Evolutionary conservation across 208 protist genomes (phyloP), one percentile per base, ranked within the genome.

Genomic region (Acanthamoeba culbertsoni): DNA sequence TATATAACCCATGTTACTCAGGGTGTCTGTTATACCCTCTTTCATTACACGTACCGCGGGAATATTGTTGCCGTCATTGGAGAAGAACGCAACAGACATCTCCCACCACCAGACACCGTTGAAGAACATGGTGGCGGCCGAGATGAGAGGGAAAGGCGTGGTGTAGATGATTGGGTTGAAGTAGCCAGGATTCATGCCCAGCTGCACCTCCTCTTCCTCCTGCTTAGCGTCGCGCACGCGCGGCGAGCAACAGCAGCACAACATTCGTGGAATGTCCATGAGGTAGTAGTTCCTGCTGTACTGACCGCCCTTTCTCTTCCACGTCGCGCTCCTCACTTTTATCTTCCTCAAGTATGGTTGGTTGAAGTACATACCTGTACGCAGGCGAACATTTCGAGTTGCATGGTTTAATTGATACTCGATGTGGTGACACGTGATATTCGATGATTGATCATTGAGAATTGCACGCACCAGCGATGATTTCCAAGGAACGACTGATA

Each of bases 21-120:
- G n/a, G n/a, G n/a, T n/a, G n/a, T n/a, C n/a, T n/a, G n/a, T n/a
- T n/a, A n/a, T n/a, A n/a, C n/a, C n/a, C n/a, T n/a, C n/a, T n/a
- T n/a, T n/a, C n/a, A 5, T 14, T 53, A 53, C 16, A 26, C 6
- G 63, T 75, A 42, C 63, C 63, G 35, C 63, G 28, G 63, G 63
- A 35, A 75, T 75, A n/a, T 26, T 8, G 20, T 45, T 28, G 55
- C 37, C 79, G 10, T 62, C 79, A 28, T 88, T 35, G 33, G 53
- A 59, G 40, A 88, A 88, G 79, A 88, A 88, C 4, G 79, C 45
- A 57, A 88, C 40, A 28, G 79, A 40, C 79, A 88, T 88, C 40
- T 88, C 79, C 79, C 79, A 88, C 79, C 79, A 88, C 79, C 79
- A 88, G 45, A 88, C 79, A 6, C 79, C 79, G 7, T 88, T 88